A percentile compares a stretch with the other conserved stretches of the same genome.
Evolutionary conservation across 1,139 yeast species (phyloP).

Genomic region (Martiniozyma asiatica): DNA sequence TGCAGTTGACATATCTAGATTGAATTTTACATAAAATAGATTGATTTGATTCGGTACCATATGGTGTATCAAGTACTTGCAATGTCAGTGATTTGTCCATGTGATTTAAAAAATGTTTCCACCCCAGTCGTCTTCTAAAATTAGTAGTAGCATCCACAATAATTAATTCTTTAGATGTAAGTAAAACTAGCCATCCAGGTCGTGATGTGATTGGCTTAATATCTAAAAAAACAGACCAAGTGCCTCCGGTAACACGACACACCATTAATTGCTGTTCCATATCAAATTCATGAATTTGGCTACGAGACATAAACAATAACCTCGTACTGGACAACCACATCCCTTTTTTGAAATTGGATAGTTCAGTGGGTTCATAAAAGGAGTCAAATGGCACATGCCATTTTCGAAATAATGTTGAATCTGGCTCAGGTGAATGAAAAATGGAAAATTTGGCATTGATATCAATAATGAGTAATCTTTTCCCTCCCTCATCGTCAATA

Average conservation of each 20-base stretch:
- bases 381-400: slow-evolving; percentile 16
- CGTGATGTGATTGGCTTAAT: slow-evolving; percentile 21
- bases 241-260: slow-evolving; percentile 36
- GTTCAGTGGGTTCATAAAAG: slow-evolving; percentile 34
- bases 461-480: slow-evolving; percentile 27
- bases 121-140: slow-evolving; percentile 38
- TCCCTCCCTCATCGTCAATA: too few species aligned
- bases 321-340: slow-evolving; percentile 30
- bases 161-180: slow-evolving; percentile 54
- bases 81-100: slow-evolving; percentile 54
- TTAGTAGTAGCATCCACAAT: slow-evolving; percentile 27
- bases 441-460: slow-evolving; percentile 38
- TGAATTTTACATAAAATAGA: slow-evolving; percentile 16
- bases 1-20: slow-evolving; percentile 32
- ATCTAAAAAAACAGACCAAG: slow-evolving; percentile 48
- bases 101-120: slow-evolving; percentile 56
- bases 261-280: slow-evolving; percentile 15
- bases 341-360: slow-evolving; percentile 45
- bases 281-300: slow-evolving; percentile 27
- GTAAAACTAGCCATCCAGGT: slow-evolving; percentile 25
- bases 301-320: slow-evolving; percentile 34
- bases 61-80: slow-evolving; percentile 15
- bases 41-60: slow-evolving; percentile 2
- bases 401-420: not conserved
- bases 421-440: slow-evolving; percentile 18